Base-by-base conservation (phyloP, 768 basidiomycete species). In the Rubroboletus pulcherrimus region DNA sequence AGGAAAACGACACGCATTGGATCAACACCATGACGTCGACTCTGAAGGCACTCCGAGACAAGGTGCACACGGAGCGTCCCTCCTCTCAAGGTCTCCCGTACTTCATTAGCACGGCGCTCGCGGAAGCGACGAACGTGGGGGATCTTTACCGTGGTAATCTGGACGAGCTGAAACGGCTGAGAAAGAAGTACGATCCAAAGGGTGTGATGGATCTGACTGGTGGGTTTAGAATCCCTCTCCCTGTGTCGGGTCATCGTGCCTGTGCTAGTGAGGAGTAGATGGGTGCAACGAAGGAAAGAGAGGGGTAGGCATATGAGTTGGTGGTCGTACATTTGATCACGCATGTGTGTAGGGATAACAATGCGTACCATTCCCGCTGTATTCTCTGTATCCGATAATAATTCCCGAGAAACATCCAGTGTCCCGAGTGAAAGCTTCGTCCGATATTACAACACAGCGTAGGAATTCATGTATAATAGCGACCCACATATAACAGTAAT, bases 171-270 rank as follows among this genome's bases (percentile, higher is more conserved):
- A 48, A 15, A 11, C 9, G 1, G 38, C 7, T 55, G 30, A 57
- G 51, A 15, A 19, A 31, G 43, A 31, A 21, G 49, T 55, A 52
- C 24, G 63, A 64, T 39, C 63, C 63, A 7, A n/a, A 39, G 0
- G 5, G 21, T 0, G 48, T 64, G 30, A 64, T 64, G 63, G 6
- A 51, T 33, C 35, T 53, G 30, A 37, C 59, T 4, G 51, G 59
- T 15, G 63, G 63, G 9, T 63, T 64, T 31, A 63, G 35, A 39
- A 63, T 63, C 31, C 62, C 58, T 51, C 45, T 40, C 7, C 38
- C 39, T 33, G 47, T 12, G 6, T 7, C 11, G n/a, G 12, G 21
- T 40, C 30, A 17, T 29, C 1, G 6, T 3, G 11, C 17, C 31
- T 2, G 31, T 9, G 21, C 14, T 35, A 0, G 15, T 5, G 47